Percentiles rank a stretch among this genome's conserved stretches.
Conservation (phyloP, 139 green algal genomes). For the Chlamydomonas sp. region DNA sequence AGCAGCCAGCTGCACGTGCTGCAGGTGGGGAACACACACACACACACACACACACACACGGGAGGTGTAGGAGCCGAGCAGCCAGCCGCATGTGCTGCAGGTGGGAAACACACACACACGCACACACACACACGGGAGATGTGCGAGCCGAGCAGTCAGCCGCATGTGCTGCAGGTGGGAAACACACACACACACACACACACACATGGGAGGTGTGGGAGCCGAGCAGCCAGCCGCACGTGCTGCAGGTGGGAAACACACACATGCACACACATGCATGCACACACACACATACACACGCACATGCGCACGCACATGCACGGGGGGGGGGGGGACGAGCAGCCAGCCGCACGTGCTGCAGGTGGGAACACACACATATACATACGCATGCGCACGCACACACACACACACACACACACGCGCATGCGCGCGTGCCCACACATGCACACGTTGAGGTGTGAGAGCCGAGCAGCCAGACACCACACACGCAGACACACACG, state of each 20-base stretch:
- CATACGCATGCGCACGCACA: too few relatives aligned
- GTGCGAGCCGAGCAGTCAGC: constrained; percentile 53
- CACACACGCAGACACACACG: too few relatives aligned
- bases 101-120: too few relatives aligned
- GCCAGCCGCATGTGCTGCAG: not conserved
- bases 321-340: not conserved
- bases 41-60: not conserved
- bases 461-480: not conserved
- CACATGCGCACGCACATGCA: too few relatives aligned
- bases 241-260: constrained; percentile 50
- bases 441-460: too few relatives aligned
- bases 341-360: not conserved
- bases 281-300: not conserved
- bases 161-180: constrained; percentile 56
- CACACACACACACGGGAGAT: too few relatives aligned
- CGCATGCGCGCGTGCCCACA: too few relatives aligned
- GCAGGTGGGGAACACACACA: not conserved
- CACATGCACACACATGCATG: not conserved
- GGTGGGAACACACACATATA: not conserved
- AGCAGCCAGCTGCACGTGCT: not conserved
- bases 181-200: too few relatives aligned
- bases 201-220: constrained; percentile 75
- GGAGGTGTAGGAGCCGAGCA: not conserved
- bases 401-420: too few relatives aligned
- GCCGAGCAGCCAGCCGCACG: constrained; percentile 31